phyloP scores from a whole-genome alignment of 208 protist species.

The Herpetomonas samuelpessoai region DNA sequence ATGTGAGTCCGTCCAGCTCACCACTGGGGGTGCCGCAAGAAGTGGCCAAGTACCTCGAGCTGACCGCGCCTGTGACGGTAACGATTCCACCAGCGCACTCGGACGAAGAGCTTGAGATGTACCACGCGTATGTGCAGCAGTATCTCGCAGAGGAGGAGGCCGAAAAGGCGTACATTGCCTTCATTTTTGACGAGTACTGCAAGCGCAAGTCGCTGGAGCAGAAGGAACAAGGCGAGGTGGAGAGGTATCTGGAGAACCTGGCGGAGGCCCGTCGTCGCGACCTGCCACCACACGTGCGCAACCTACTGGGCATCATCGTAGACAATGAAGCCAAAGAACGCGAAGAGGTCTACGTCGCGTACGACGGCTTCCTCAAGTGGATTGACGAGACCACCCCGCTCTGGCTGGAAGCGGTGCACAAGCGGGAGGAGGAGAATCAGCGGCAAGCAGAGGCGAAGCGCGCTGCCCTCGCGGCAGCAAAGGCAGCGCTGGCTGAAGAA shows the following conservation, averaged over 20 bases:
- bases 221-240: slow-evolving; percentile 24
- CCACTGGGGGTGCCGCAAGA: slow-evolving; percentile 13
- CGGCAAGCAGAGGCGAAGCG: slow-evolving; percentile 29
- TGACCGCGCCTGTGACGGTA: slow-evolving; percentile 27
- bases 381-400: slow-evolving; percentile 46
- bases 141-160: slow-evolving; percentile 16
- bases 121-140: slow-evolving; percentile 8
- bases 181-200: slow-evolving; percentile 80
- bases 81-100: slow-evolving; percentile 15
- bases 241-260: slow-evolving; percentile 14
- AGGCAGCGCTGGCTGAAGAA: slow-evolving; percentile 53
- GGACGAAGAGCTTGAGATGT: slow-evolving; percentile 9
- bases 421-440: slow-evolving; percentile 24
- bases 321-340: slow-evolving; percentile 28
- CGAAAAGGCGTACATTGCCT: slow-evolving; percentile 47
- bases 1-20: slow-evolving; percentile 15
- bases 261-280: slow-evolving; percentile 27
- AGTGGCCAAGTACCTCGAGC: slow-evolving; percentile 18
- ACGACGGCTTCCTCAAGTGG: slow-evolving; percentile 59
- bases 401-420: slow-evolving; percentile 49
- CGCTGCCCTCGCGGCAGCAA: slow-evolving; percentile 52
- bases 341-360: slow-evolving; percentile 19
- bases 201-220: slow-evolving; percentile 62
- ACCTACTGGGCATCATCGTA: slow-evolving; percentile 21
- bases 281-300: slow-evolving; percentile 37